Conservation (phyloP, 2,329 filamentous ascomycete species). For the Thelonectria rubi region DNA sequence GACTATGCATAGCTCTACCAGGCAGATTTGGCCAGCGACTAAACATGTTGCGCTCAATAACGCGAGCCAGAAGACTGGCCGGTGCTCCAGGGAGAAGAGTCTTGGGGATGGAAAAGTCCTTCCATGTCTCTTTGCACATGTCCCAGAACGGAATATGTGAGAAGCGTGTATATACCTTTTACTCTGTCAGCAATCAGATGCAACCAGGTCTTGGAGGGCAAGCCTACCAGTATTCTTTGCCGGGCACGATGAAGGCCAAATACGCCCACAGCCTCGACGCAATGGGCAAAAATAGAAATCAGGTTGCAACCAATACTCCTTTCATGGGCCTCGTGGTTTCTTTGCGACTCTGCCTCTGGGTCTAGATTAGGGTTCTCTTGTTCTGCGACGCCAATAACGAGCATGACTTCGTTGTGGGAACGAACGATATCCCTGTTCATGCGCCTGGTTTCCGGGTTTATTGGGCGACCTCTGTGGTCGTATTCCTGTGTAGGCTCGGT, state of each 20-base stretch:
- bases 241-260: constrained; percentile 64
- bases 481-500: constrained; percentile 56
- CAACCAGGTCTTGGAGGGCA: neutral
- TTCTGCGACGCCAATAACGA: constrained; percentile 69
- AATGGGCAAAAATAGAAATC: constrained; percentile 45
- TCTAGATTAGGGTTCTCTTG: constrained; percentile 57
- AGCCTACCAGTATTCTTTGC: constrained; percentile 61
- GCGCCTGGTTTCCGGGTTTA: constrained; percentile 63
- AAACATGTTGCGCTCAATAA: constrained; percentile 41
- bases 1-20: constrained; percentile 36
- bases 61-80: constrained; percentile 42
- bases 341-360: constrained; percentile 52
- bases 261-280: constrained; percentile 54
- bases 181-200: constrained; percentile 20
- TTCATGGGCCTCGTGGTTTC: constrained; percentile 58
- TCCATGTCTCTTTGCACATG: constrained; percentile 46
- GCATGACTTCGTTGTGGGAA: constrained; percentile 71
- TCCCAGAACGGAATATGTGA: constrained; percentile 59
- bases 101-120: constrained; percentile 43
- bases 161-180: constrained; percentile 61
- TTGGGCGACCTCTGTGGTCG: constrained; percentile 64
- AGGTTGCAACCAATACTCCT: constrained; percentile 55
- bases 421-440: constrained; percentile 67
- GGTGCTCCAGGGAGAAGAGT: constrained; percentile 48
- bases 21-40: constrained; percentile 39